Percentiles rank a stretch among this genome's conserved stretches.
These are phyloP conservation scores for Saturnispora quitensis DNA, from an alignment of 805 yeast genomes.

Conservation along the genomic window DNA sequence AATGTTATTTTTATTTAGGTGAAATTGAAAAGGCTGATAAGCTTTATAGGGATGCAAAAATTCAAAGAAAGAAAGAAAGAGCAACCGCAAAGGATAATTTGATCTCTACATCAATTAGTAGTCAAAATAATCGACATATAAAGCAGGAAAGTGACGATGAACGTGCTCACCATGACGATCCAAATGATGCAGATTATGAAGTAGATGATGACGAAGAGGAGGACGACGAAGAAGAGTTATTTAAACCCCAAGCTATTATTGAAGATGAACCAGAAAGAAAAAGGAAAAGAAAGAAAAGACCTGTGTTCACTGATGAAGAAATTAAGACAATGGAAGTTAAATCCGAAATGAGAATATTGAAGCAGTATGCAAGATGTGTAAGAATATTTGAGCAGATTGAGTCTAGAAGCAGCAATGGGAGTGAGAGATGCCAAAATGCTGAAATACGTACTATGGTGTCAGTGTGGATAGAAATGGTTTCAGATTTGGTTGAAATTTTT, in stretches of 20 bases:
- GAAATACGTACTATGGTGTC: constrained; percentile 41
- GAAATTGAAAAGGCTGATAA: constrained; percentile 48
- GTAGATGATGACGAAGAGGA: constrained; percentile 15
- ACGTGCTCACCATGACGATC: constrained; percentile 15
- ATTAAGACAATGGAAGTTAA: constrained; percentile 23
- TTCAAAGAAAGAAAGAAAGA: constrained; percentile 28
- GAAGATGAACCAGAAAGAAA: constrained; percentile 22
- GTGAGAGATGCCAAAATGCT: constrained; percentile 24
- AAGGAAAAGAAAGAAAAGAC: constrained; percentile 17
- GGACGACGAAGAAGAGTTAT: constrained; percentile 19
- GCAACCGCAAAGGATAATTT: constrained; percentile 23
- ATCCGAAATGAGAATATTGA: constrained; percentile 32
- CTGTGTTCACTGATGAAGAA: constrained; percentile 21
- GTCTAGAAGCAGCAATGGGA: constrained; percentile 9
- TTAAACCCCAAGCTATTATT: constrained; percentile 23
- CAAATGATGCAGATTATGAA: constrained; percentile 11
- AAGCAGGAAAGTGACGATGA: constrained; percentile 8
- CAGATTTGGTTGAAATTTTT: constrained; percentile 77
- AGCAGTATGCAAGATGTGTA: constrained; percentile 38
- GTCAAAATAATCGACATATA: constrained; percentile 5
- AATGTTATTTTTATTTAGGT: constrained; percentile 61
- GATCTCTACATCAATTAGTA: constrained; percentile 7
- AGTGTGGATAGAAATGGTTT: constrained; percentile 73
- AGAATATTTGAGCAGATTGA: constrained; percentile 42
- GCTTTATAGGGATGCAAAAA: constrained; percentile 45